Percentiles rank a stretch among this genome's conserved stretches.
phyloP scores from a whole-genome alignment of 345 rosid genomes.

The Pistacia vera region DNA sequence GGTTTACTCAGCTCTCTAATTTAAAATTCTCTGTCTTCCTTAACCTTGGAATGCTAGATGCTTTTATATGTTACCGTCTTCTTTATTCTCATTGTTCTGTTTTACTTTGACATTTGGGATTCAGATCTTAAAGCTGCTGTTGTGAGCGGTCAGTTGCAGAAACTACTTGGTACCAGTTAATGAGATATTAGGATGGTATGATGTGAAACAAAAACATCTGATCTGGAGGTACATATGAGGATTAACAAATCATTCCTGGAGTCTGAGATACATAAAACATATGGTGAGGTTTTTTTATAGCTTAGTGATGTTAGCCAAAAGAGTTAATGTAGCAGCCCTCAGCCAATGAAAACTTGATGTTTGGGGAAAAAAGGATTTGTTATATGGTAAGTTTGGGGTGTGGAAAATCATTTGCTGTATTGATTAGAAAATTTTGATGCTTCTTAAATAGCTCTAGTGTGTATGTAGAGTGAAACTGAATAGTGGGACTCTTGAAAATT shows the following conservation, averaged over 20 bases:
- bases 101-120: slow-evolving; percentile 12
- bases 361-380: background rate
- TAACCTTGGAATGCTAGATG: background rate
- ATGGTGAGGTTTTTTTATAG: background rate
- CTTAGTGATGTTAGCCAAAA: background rate
- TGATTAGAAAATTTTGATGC: background rate
- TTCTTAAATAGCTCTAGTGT: background rate
- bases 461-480: background rate
- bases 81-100: slow-evolving; percentile 5
- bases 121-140: slow-evolving; percentile 59
- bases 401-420: background rate
- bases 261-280: slow-evolving; percentile 1
- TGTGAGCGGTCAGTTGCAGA: slow-evolving; percentile 51
- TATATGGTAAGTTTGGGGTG: background rate
- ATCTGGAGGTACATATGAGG: background rate
- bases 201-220: background rate
- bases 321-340: background rate
- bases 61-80: background rate
- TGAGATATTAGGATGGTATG: background rate
- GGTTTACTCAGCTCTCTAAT: slow-evolving; percentile 36
- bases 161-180: slow-evolving; percentile 41
- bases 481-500: background rate
- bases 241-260: background rate
- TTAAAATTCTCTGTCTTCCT: background rate
- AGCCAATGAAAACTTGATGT: background rate